Evolutionary conservation across 495 filamentous ascomycete genomes (phyloP).

Genomic region (Annulohypoxylon bovei): DNA sequence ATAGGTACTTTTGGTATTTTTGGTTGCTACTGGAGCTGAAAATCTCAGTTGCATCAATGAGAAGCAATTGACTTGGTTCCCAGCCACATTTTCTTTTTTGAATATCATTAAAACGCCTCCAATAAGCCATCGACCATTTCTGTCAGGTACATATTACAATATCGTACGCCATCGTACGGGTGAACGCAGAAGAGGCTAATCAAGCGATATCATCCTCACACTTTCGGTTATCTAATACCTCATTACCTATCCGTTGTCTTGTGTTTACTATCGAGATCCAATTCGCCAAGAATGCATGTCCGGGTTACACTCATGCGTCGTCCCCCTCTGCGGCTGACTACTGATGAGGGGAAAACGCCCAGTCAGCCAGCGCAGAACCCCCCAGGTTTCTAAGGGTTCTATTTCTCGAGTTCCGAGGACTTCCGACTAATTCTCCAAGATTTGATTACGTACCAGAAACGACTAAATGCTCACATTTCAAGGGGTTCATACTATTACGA

Average conservation of each 20-base stretch:
- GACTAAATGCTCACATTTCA: constrained; percentile 38
- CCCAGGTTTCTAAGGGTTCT: constrained; percentile 18
- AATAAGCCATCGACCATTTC: not conserved
- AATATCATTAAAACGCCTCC: not conserved
- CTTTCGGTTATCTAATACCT: constrained; percentile 19
- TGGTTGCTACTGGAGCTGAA: no score
- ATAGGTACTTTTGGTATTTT: no score
- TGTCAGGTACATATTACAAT: not conserved
- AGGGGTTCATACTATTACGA: constrained; percentile 21
- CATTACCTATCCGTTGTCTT: constrained; percentile 16
- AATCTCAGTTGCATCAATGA: no score
- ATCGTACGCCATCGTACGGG: not conserved
- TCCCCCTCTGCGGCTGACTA: constrained; percentile 40
- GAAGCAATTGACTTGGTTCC: not conserved
- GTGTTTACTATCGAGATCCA: constrained; percentile 5
- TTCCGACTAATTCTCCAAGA: constrained; percentile 29
- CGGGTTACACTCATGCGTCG: constrained; percentile 26
- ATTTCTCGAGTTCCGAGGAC: constrained; percentile 34
- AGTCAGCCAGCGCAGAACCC: constrained; percentile 23
- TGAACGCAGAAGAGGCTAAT: no score
- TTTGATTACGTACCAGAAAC: constrained; percentile 43
- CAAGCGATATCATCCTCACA: not conserved
- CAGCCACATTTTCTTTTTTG: not conserved
- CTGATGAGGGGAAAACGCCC: constrained; percentile 35
- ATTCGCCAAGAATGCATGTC: constrained; percentile 25